Evolutionary conservation across 2,329 filamentous ascomycete species (phyloP).

Genomic region (Ilyonectria destructans): DNA sequence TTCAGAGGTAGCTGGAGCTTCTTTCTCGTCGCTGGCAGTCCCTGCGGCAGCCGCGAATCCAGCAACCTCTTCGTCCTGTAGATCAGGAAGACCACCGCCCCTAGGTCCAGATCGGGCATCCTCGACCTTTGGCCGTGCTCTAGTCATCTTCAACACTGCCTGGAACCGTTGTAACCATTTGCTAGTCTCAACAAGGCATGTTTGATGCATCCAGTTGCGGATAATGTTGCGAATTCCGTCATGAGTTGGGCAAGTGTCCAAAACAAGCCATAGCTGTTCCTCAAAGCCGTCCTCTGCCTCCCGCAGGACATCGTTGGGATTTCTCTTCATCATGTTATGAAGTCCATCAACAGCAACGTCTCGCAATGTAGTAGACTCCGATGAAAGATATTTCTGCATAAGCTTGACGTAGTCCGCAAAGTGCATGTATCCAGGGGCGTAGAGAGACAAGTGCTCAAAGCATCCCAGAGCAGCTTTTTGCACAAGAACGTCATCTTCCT

Average conservation of each 20-base stretch:
- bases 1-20: constrained; percentile 67
- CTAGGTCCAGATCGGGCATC: constrained; percentile 62
- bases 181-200: constrained; percentile 83
- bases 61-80: constrained; percentile 96
- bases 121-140: constrained; percentile 75
- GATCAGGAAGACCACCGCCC: constrained; percentile 75
- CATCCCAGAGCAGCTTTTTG: constrained; percentile 86
- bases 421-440: constrained; percentile 89
- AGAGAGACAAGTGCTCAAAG: constrained; percentile 91
- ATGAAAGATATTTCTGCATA: constrained; percentile 84
- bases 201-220: constrained; percentile 94
- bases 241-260: constrained; percentile 84
- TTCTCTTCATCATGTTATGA: constrained; percentile 95
- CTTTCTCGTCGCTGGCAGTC: constrained; percentile 71
- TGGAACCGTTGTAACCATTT: constrained; percentile 94
- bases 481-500: constrained; percentile 80
- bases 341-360: constrained; percentile 90
- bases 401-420: constrained; percentile 87
- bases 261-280: constrained; percentile 91
- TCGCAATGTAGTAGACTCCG: constrained; percentile 78
- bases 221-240: constrained; percentile 90
- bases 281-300: constrained; percentile 86
- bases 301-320: constrained; percentile 85
- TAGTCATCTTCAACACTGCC: constrained; percentile 89
- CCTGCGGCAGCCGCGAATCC: constrained; percentile 88